Conservation (phyloP, 2,329 filamentous ascomycete genomes). For the Botrytis aclada region DNA sequence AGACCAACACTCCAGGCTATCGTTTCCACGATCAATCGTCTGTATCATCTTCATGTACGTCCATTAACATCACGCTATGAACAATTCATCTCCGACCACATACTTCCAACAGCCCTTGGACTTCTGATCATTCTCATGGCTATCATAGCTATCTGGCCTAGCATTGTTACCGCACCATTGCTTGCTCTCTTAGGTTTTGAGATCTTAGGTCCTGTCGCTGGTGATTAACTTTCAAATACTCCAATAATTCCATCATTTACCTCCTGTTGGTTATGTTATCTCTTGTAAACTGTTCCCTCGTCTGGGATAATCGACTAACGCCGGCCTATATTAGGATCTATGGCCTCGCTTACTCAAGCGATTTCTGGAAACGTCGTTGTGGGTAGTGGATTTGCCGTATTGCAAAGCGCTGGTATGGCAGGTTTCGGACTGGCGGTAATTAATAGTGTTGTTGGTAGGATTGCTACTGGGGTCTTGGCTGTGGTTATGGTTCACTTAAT, state of each 20-base stretch:
- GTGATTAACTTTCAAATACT: not conserved
- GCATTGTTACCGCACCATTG: not conserved
- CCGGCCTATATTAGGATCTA: not conserved
- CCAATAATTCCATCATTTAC: not conserved
- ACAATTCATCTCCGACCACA: not conserved
- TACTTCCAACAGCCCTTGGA: not conserved
- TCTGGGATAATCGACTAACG: not conserved
- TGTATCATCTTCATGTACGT: not conserved
- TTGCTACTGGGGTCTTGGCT: not conserved
- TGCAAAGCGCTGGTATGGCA: not conserved
- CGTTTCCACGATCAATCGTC: not conserved
- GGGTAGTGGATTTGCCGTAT: not conserved
- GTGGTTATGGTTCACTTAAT: not conserved
- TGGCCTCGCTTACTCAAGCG: not conserved
- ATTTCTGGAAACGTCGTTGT: not conserved
- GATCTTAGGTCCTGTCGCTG: not conserved
- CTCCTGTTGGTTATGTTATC: not conserved
- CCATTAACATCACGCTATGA: not conserved
- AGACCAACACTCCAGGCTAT: not conserved
- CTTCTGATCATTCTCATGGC: not conserved
- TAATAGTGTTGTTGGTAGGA: not conserved
- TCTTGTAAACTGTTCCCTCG: accelerated
- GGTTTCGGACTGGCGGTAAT: not conserved
- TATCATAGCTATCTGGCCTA: not conserved
- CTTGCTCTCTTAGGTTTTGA: not conserved